Conservation (phyloP, 768 basidiomycete genomes). For the Trametes punicea region DNA sequence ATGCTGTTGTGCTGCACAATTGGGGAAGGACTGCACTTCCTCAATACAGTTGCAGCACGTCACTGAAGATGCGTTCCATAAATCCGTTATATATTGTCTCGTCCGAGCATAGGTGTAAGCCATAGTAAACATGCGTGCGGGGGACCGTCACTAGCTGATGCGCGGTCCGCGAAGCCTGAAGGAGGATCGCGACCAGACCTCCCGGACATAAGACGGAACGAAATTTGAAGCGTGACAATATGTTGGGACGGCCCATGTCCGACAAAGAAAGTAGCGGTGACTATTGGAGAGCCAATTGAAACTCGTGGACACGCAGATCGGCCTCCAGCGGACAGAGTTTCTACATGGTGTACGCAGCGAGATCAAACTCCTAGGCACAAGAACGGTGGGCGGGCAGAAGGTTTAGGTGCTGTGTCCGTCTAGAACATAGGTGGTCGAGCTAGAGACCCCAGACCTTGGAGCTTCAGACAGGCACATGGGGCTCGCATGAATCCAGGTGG, state of each 20-base stretch:
- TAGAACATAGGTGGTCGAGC: too few relatives aligned
- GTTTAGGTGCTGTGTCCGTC: too few relatives aligned
- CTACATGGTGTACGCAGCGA: not conserved
- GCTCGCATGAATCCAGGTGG: not conserved
- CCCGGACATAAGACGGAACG: not conserved
- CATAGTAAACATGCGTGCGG: not conserved
- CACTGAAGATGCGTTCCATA: conserved; percentile 1
- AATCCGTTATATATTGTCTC: not conserved
- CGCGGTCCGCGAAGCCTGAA: not conserved
- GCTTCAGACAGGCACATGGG: not conserved
- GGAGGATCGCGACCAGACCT: not conserved
- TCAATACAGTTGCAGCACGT: not conserved
- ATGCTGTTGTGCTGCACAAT: not conserved
- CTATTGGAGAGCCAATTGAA: conserved; percentile 3
- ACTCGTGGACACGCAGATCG: conserved; percentile 4
- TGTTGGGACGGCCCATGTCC: not conserved
- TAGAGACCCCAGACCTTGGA: not conserved
- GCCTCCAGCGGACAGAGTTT: not conserved
- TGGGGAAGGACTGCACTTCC: not conserved
- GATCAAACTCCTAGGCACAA: not conserved
- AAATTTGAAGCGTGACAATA: not conserved
- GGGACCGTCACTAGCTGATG: not conserved
- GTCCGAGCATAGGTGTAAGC: not conserved
- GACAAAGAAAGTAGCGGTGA: not conserved
- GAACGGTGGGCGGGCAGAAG: too few relatives aligned